phyloP scores from a whole-genome alignment of 257 asterid species.

The Coffea canephora region DNA sequence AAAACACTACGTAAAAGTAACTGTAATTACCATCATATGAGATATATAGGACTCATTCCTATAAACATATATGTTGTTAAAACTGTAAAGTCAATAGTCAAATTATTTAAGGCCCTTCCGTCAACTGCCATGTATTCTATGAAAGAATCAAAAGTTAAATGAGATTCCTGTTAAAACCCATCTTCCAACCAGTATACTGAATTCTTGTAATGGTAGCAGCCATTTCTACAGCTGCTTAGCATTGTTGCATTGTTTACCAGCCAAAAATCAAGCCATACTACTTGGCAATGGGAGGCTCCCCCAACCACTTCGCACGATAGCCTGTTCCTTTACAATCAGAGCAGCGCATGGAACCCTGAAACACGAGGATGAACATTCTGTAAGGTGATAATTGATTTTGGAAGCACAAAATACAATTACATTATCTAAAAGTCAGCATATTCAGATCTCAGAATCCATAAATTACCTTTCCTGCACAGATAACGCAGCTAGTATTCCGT shows the following conservation, averaged over 20 bases:
- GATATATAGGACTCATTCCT: too few species aligned
- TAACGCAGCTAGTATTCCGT: slow-evolving; percentile 73
- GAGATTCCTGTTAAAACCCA: background rate
- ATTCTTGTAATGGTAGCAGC: background rate
- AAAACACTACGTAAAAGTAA: too few species aligned
- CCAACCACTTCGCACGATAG: slow-evolving; percentile 90
- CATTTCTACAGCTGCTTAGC: background rate
- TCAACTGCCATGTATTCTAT: background rate
- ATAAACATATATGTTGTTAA: background rate
- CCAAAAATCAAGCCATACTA: slow-evolving; percentile 23
- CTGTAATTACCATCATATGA: too few species aligned
- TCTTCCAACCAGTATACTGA: background rate
- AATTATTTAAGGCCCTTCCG: background rate
- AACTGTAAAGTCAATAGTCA: background rate
- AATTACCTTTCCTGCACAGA: slow-evolving; percentile 77
- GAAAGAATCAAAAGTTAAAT: background rate
- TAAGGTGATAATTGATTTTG: background rate
- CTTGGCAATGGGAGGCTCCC: slow-evolving; percentile 56
- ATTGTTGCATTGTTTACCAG: background rate
- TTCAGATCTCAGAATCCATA: background rate
- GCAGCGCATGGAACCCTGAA: slow-evolving; percentile 75
- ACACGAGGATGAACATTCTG: background rate
- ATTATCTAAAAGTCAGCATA: background rate
- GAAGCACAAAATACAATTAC: background rate
- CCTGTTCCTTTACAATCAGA: slow-evolving; percentile 92